A percentile compares a stretch with the other conserved stretches of the same genome.
Conservation (phyloP, 176 grass and related monocot species). For the Bothriochloa decipiens region DNA sequence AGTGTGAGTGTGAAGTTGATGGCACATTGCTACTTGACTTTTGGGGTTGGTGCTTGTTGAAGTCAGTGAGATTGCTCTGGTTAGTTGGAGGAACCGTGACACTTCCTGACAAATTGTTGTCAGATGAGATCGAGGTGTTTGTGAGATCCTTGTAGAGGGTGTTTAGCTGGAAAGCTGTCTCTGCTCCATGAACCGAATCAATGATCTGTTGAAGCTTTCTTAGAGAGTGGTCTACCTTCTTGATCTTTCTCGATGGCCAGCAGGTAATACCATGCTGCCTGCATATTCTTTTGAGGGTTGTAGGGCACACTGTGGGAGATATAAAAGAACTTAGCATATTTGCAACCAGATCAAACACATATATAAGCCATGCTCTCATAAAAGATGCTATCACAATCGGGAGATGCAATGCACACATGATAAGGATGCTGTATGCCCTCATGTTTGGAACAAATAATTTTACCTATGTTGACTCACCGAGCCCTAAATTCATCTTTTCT, state of each 20-base stretch:
- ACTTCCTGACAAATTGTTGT: slow-evolving; percentile 63
- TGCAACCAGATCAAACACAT: slow-evolving; percentile 14
- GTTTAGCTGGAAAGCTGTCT: slow-evolving; percentile 74
- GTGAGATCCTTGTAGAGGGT: slow-evolving; percentile 80
- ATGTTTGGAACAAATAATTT: slow-evolving; percentile 25
- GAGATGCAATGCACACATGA: slow-evolving; percentile 24
- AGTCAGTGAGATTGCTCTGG: slow-evolving; percentile 50
- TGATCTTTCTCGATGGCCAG: slow-evolving; percentile 95
- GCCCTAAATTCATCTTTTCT: slow-evolving; percentile 28
- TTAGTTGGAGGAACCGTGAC: slow-evolving; percentile 41
- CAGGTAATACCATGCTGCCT: slow-evolving; percentile 90
- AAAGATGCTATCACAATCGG: not conserved
- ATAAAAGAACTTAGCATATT: slow-evolving; percentile 38
- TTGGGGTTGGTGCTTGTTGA: slow-evolving; percentile 36
- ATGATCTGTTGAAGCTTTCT: slow-evolving; percentile 89
- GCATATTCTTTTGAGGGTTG: slow-evolving; percentile 99
- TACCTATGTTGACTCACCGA: slow-evolving; percentile 14
- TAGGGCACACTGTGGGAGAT: slow-evolving; percentile 77
- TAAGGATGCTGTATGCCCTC: slow-evolving; percentile 28
- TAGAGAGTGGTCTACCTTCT: slow-evolving; percentile 97
- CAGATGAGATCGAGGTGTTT: slow-evolving; percentile 59
- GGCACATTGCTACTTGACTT: slow-evolving; percentile 36
- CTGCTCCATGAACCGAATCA: slow-evolving; percentile 89
- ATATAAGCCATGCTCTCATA: slow-evolving; percentile 23
- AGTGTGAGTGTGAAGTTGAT: slow-evolving; percentile 62